These are phyloP conservation scores for Cryptococcus sp. DNA, from an alignment of 1,284 basidiomycete genomes.

Conservation along the genomic window DNA sequence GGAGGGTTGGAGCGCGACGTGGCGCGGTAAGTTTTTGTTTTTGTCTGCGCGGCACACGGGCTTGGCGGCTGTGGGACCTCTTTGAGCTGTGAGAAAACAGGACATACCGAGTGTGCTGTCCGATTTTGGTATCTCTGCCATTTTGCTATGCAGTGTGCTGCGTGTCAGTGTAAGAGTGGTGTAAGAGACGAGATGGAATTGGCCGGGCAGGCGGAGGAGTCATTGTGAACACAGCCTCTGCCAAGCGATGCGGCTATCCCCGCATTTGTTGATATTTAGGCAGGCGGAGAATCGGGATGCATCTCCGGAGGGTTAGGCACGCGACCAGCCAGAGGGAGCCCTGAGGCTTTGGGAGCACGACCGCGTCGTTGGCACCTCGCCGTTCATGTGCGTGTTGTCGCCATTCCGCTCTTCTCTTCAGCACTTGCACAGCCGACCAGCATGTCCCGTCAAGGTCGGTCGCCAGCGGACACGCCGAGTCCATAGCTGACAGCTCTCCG, in stretches of 20 bases:
- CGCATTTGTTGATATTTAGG: neutral
- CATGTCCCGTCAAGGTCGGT: conserved; percentile 41
- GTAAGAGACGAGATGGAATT: neutral
- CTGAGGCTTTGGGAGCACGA: no score
- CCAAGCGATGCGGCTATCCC: neutral
- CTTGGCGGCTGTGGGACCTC: neutral
- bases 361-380: no score
- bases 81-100: neutral
- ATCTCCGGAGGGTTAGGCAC: no score
- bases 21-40: neutral
- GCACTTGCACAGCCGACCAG: neutral
- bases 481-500: conserved; percentile 13
- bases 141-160: neutral
- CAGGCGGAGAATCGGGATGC: neutral
- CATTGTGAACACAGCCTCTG: neutral
- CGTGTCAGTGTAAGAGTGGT: neutral
- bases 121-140: conserved; percentile 4
- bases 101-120: conserved; percentile 8
- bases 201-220: neutral
- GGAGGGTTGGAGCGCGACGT: neutral
- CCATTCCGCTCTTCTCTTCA: no score
- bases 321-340: no score
- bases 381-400: no score
- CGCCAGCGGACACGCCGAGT: neutral
- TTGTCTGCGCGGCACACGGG: neutral